Evolutionary conservation across 2,329 filamentous ascomycete genomes (phyloP).

Genomic region (Fusarium sp.): DNA sequence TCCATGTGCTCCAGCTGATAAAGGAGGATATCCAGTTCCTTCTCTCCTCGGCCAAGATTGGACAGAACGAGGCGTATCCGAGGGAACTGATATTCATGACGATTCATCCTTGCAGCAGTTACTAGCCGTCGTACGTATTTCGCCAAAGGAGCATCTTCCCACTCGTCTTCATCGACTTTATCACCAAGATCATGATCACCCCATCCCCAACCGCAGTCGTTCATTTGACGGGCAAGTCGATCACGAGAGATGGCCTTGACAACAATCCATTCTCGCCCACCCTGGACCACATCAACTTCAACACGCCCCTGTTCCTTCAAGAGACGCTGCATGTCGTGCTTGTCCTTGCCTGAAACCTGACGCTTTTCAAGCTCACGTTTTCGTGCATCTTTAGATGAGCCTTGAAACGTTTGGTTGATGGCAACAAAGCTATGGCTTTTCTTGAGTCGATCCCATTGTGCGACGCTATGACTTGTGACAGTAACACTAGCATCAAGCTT

Average conservation of each 20-base stretch:
- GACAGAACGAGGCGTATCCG: conserved; percentile 55
- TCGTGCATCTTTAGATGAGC: conserved; percentile 49
- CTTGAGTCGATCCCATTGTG: conserved; percentile 55
- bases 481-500: conserved; percentile 48
- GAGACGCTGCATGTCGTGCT: conserved; percentile 50
- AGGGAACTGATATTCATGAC: conserved; percentile 57
- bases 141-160: conserved; percentile 54
- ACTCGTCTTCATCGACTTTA: conserved; percentile 53
- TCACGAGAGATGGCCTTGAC: conserved; percentile 51
- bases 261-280: conserved; percentile 55
- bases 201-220: conserved; percentile 60
- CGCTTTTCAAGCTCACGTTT: conserved; percentile 44
- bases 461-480: conserved; percentile 38
- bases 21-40: conserved; percentile 53
- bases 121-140: conserved; percentile 54
- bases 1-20: conserved; percentile 51
- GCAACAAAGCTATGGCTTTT: conserved; percentile 51
- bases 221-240: conserved; percentile 58
- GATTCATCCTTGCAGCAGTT: conserved; percentile 55
- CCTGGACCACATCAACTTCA: conserved; percentile 56
- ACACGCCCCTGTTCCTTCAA: conserved; percentile 55
- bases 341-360: conserved; percentile 45
- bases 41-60: conserved; percentile 50
- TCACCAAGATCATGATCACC: conserved; percentile 54
- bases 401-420: conserved; percentile 54